Conservation (phyloP, 2,329 filamentous ascomycete genomes). For the Aureobasidium subglaciale region DNA sequence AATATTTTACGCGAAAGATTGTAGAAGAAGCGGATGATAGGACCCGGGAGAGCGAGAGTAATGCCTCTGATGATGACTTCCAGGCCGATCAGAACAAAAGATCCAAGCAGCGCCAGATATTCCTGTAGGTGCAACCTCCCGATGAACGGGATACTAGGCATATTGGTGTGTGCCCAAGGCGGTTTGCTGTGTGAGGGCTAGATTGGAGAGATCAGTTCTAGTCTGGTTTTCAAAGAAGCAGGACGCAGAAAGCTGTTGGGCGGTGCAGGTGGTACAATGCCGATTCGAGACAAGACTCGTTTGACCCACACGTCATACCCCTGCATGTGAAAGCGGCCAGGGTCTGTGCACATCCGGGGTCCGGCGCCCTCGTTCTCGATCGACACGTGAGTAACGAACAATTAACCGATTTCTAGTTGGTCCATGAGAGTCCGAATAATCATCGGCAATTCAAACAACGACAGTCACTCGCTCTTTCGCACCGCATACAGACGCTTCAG, state of each 20-base stretch:
- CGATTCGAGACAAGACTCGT: neutral
- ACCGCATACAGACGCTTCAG: neutral
- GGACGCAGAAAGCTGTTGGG: neutral
- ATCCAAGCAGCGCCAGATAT: constrained; percentile 79
- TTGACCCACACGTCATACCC: constrained; percentile 1
- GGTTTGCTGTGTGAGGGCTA: neutral
- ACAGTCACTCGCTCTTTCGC: neutral
- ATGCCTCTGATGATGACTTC: constrained; percentile 79
- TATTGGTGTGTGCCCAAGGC: constrained; percentile 21
- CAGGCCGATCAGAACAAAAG: constrained; percentile 72
- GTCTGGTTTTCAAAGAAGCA: neutral
- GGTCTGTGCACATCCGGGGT: neutral
- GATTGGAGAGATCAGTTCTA: neutral
- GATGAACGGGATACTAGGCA: constrained; percentile 56
- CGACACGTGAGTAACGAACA: neutral
- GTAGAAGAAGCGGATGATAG: constrained; percentile 78
- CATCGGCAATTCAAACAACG: neutral
- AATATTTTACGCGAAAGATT: constrained; percentile 74
- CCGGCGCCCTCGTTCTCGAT: neutral
- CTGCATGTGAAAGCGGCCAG: constrained; percentile 7
- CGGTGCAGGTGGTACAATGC: neutral
- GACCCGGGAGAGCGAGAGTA: constrained; percentile 76
- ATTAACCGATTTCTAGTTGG: neutral
- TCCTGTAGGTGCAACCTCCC: constrained; percentile 59
- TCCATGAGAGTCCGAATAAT: neutral